phyloP scores from a whole-genome alignment of 2,329 filamentous ascomycete genomes.

The Aspergillaceae sp. region DNA sequence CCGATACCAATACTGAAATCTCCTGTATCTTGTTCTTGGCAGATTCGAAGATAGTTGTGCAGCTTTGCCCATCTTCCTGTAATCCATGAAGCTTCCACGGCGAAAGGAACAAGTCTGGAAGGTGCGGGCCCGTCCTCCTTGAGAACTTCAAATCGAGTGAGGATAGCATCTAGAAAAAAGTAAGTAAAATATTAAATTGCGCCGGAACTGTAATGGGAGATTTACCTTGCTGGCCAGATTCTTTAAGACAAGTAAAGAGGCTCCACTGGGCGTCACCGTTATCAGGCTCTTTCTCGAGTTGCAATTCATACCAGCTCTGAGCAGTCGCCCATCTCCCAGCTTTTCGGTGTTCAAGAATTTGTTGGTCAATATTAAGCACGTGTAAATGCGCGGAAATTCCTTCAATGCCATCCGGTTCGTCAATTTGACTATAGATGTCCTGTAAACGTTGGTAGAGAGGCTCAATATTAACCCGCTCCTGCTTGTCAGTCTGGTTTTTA shows the following conservation, averaged over 20 bases:
- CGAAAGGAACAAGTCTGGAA: slow-evolving; percentile 66
- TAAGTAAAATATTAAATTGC: not conserved
- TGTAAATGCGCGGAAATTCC: slow-evolving; percentile 83
- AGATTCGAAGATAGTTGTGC: slow-evolving; percentile 52
- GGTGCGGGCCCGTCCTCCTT: slow-evolving; percentile 43
- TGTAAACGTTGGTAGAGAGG: slow-evolving; percentile 70
- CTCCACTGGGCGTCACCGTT: slow-evolving; percentile 72
- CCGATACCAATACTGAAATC: slow-evolving; percentile 82
- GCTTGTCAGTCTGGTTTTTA: slow-evolving; percentile 36
- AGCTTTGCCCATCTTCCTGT: slow-evolving; percentile 73
- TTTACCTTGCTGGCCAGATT: slow-evolving; percentile 88
- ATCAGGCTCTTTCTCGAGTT: slow-evolving; percentile 68
- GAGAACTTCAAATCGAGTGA: slow-evolving; percentile 80
- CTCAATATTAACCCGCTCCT: slow-evolving; percentile 47
- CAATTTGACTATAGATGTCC: slow-evolving; percentile 92
- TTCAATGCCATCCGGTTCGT: slow-evolving; percentile 93
- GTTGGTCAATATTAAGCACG: slow-evolving; percentile 83
- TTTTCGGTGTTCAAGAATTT: slow-evolving; percentile 86
- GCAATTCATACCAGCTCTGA: slow-evolving; percentile 95
- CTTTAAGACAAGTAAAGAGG: slow-evolving; percentile 77
- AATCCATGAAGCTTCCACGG: slow-evolving; percentile 86
- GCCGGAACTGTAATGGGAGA: slow-evolving; percentile 2
- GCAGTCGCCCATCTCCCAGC: slow-evolving; percentile 89
- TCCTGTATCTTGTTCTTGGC: slow-evolving; percentile 32
- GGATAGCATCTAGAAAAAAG: slow-evolving; percentile 57